These are phyloP conservation scores for Hypoxylon fuscum DNA, from an alignment of 495 filamentous ascomycete species.

Conservation along the genomic window DNA sequence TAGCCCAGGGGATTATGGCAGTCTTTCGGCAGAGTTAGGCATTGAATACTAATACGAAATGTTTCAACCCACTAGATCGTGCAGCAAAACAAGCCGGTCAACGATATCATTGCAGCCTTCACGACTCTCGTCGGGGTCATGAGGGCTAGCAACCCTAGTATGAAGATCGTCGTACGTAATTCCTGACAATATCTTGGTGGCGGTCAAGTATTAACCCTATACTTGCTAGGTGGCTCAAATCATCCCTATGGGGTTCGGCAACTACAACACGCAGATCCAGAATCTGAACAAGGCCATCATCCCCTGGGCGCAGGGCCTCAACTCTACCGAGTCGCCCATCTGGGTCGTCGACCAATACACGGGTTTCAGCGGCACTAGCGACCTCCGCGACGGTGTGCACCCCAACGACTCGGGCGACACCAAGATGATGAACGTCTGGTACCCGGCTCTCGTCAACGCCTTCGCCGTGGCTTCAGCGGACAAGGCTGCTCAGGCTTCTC, in stretches of 20 bases:
- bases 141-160: slow-evolving; percentile 56
- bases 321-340: slow-evolving; percentile 59
- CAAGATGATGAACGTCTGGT: slow-evolving; percentile 58
- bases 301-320: slow-evolving; percentile 54
- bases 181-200: neutral
- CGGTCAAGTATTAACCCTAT: neutral
- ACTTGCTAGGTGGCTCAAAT: slow-evolving; percentile 59
- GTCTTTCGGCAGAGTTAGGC: too few species aligned
- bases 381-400: slow-evolving; percentile 60
- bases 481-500: slow-evolving; percentile 25
- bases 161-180: slow-evolving; percentile 60
- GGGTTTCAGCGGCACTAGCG: slow-evolving; percentile 49
- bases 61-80: slow-evolving; percentile 40
- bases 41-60: too few species aligned
- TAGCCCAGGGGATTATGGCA: too few species aligned
- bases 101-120: slow-evolving; percentile 58
- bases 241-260: slow-evolving; percentile 56
- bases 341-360: slow-evolving; percentile 62
- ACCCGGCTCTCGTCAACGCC: slow-evolving; percentile 54
- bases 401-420: slow-evolving; percentile 56
- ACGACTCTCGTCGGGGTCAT: slow-evolving; percentile 56
- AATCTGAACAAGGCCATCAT: slow-evolving; percentile 59
- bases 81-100: slow-evolving; percentile 51
- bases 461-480: slow-evolving; percentile 42
- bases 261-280: slow-evolving; percentile 51